phyloP scores from a whole-genome alignment of 164 flowering plant species.

The Liriodendron chinense region DNA sequence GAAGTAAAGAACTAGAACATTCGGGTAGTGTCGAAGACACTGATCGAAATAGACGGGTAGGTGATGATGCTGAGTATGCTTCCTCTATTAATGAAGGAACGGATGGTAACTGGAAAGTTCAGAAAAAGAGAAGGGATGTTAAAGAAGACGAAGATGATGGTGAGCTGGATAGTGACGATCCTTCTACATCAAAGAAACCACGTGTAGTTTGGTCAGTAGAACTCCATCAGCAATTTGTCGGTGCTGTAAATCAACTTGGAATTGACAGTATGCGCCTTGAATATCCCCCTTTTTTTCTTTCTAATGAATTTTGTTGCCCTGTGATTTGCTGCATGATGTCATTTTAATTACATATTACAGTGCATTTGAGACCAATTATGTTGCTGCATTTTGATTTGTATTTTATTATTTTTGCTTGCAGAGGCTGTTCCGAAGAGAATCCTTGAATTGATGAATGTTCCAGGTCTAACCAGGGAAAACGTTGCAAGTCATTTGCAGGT shows the following conservation, averaged over 20 bases:
- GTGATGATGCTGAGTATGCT: constrained; percentile 57
- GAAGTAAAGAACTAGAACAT: constrained; percentile 49
- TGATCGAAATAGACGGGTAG: constrained; percentile 42
- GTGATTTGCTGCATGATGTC: background rate
- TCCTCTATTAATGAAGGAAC: constrained; percentile 60
- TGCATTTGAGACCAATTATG: background rate
- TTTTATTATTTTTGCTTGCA: constrained; percentile 26
- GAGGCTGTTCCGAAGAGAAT: constrained; percentile 96
- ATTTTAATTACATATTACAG: background rate
- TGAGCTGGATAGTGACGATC: constrained; percentile 64
- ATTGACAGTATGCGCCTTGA: constrained; percentile 71
- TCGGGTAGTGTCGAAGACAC: constrained; percentile 59
- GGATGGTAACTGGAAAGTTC: constrained; percentile 48
- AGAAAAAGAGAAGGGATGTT: constrained; percentile 49
- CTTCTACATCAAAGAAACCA: constrained; percentile 70
- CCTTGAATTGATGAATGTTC: constrained; percentile 90
- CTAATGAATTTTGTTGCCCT: background rate
- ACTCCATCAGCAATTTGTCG: constrained; percentile 87
- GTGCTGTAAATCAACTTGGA: constrained; percentile 89
- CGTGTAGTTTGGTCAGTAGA: constrained; percentile 94
- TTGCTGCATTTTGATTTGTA: background rate
- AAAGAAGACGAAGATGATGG: constrained; percentile 68
- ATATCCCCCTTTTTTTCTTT: background rate
- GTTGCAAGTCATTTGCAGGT: constrained; percentile 98
- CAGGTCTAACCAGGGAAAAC: constrained; percentile 84